These are phyloP conservation scores for Nephelium lappaceum DNA, from an alignment of 345 rosid species.

Conservation along the genomic window DNA sequence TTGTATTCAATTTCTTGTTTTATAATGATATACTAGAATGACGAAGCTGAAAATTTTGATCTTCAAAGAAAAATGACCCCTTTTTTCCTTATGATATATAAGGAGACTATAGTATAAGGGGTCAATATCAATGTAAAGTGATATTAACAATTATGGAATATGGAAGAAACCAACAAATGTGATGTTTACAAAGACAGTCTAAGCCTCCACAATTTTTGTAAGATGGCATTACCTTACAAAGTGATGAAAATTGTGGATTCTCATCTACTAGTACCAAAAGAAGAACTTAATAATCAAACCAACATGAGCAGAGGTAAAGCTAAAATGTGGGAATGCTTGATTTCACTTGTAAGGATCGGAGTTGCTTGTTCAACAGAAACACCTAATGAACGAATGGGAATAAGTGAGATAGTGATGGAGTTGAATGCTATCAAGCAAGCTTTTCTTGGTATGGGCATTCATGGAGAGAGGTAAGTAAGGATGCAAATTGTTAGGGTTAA, in stretches of 20 bases:
- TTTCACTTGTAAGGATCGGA: not conserved
- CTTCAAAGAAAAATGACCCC: not conserved
- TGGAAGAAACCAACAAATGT: conserved; percentile 23
- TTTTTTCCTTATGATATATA: not conserved
- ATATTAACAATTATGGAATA: conserved; percentile 18
- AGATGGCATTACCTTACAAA: conserved; percentile 21
- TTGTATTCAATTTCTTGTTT: not conserved
- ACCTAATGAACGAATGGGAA: not conserved
- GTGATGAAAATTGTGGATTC: conserved; percentile 12
- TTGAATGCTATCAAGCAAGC: conserved; percentile 1
- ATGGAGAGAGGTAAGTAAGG: not conserved
- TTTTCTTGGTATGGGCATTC: not conserved
- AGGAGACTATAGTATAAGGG: conserved; percentile 19
- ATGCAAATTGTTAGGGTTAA: no score
- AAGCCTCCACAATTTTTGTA: conserved; percentile 17
- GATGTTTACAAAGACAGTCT: not conserved
- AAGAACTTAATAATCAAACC: not conserved
- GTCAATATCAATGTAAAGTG: conserved; percentile 2
- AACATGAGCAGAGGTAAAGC: not conserved
- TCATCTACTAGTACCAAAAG: not conserved
- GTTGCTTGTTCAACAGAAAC: conserved; percentile 4
- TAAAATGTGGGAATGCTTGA: conserved; percentile 9
- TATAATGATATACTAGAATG: not conserved
- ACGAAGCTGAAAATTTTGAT: not conserved
- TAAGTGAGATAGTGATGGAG: conserved; percentile 1